These are phyloP conservation scores for Mucor irregularis DNA, from an alignment of 371 early-diverging fungal species.

Conservation along the genomic window DNA sequence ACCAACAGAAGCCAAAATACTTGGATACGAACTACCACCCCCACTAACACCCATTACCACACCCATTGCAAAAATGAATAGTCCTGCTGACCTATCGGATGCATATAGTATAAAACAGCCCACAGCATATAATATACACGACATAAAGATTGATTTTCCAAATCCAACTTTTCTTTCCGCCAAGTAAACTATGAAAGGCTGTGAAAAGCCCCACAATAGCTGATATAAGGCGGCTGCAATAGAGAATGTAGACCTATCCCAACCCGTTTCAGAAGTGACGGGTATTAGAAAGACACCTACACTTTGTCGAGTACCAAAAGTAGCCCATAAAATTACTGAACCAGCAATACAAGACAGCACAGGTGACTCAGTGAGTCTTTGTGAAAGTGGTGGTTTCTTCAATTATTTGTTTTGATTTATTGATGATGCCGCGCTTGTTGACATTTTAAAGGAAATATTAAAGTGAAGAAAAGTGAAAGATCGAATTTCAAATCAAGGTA, in stretches of 20 bases:
- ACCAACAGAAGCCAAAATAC: slow-evolving; percentile 28
- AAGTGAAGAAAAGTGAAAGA: too few species aligned
- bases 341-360: slow-evolving; percentile 23
- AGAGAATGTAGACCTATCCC: slow-evolving; percentile 32
- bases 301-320: slow-evolving; percentile 36
- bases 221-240: slow-evolving; percentile 34
- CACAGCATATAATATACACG: slow-evolving; percentile 23
- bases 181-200: slow-evolving; percentile 32
- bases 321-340: slow-evolving; percentile 24
- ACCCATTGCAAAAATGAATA: slow-evolving; percentile 36
- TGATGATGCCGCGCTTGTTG: too few species aligned
- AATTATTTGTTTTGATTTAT: neutral
- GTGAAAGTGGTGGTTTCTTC: neutral
- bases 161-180: slow-evolving; percentile 34
- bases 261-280: slow-evolving; percentile 28
- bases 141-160: slow-evolving; percentile 27
- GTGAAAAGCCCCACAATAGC: slow-evolving; percentile 31
- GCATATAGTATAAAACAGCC: slow-evolving; percentile 34
- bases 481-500: too few species aligned
- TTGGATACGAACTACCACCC: slow-evolving; percentile 36
- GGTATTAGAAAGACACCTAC: slow-evolving; percentile 36
- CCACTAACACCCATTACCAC: slow-evolving; percentile 30
- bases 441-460: too few species aligned
- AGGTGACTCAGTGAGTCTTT: slow-evolving; percentile 9
- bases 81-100: slow-evolving; percentile 15